Evolutionary conservation across 2,329 filamentous ascomycete genomes (phyloP), one percentile per base, ranked within the genome.

Genomic region (Teratosphaeriaceae sp.): DNA sequence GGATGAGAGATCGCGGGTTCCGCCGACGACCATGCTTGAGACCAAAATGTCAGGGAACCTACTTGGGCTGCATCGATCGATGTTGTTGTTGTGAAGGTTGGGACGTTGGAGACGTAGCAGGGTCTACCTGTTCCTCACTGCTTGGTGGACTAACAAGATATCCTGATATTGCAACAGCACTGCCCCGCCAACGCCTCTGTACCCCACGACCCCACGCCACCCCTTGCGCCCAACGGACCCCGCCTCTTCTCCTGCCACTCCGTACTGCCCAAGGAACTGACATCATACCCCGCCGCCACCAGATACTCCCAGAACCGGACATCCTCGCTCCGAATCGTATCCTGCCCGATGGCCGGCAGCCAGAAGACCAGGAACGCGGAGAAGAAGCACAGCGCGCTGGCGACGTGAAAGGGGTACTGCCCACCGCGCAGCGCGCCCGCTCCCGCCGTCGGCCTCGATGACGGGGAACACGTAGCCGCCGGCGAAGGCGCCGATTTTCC

Each of bases 381-480:
- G 38, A 95, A 70, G n/a, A 94, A 65, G 53, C 86, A 92, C 43
- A 95, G 65, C 19, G 29, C 82, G 84, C 2, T 82, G 82, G 26
- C 23, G n/a, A 96, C 86, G 64, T 81, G 95, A 68, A 95, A 96
- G 0, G 88, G 88, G 53, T 94, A 88, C 60, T 95, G 88, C 1
- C 86, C 86, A 20, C 55, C 61, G 43, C 67, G 73, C 16, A 76
- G 66, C 0, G 66, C 65, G 41, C 74, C 69, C 42, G 71, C 59
- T 1, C 49, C 73, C 73, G 7, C 77, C 80, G 29, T 42, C 33
- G 13, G 43, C 42, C 12, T 41, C 5, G 37, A 49, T 44, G 44
- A 48, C 42, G 18, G 46, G 19, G 20, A 49, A 23, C 13, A 49
- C 43, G 16, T 49, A 49, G 1, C 84, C 87, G 8, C 89, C 89